Conservation (phyloP, 148 eudicot species). For the Rhododendron kiyosumense region DNA sequence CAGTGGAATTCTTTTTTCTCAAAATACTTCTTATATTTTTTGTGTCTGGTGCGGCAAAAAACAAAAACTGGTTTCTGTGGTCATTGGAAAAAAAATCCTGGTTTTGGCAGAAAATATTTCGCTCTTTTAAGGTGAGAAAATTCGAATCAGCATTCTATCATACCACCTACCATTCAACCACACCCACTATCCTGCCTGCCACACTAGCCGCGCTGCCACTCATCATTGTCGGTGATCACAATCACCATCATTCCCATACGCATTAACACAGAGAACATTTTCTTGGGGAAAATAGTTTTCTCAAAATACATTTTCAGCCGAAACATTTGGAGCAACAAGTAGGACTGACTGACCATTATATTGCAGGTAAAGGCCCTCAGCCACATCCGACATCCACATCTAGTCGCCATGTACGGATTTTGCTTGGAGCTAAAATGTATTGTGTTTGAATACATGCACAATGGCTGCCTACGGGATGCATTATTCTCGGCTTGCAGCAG, state of each 20-base stretch:
- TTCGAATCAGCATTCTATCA: background rate
- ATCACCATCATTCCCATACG: background rate
- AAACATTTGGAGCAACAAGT: background rate
- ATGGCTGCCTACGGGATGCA: conserved; percentile 59
- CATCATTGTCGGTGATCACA: background rate
- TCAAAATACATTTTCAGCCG: background rate
- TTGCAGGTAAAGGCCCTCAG: conserved; percentile 55
- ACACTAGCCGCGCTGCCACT: background rate
- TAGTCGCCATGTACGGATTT: conserved; percentile 50
- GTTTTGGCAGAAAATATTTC: background rate
- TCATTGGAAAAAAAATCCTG: background rate
- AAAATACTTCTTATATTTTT: background rate
- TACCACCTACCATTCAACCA: background rate
- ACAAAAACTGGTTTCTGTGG: background rate
- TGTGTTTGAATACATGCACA: conserved; percentile 67
- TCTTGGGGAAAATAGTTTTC: background rate
- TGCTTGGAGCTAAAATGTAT: conserved; percentile 63
- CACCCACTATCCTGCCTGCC: background rate
- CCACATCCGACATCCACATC: conserved; percentile 50
- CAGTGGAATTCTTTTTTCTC: background rate
- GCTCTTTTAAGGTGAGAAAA: background rate
- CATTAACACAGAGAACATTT: background rate
- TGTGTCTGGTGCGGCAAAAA: background rate
- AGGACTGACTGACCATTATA: background rate
- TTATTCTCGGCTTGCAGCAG: conserved; percentile 31